Conservation (phyloP, 2,329 filamentous ascomycete genomes). For the Lithohypha guttulata region DNA sequence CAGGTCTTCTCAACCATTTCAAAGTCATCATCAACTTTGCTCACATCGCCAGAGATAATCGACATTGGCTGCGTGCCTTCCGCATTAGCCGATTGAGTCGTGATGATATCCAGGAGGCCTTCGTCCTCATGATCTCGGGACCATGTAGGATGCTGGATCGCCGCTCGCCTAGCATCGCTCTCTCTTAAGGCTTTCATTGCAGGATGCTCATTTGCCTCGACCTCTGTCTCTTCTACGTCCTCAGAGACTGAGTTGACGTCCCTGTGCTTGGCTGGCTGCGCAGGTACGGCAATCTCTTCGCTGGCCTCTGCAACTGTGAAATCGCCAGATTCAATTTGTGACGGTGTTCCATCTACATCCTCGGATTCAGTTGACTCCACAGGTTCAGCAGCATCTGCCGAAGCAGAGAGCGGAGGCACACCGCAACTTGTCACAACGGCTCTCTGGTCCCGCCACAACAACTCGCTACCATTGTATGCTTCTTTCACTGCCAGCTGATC, state of each 20-base stretch:
- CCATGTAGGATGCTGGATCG: conserved; percentile 18
- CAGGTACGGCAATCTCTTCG: neutral
- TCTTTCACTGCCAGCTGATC: conserved; percentile 12
- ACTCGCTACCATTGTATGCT: conserved; percentile 15
- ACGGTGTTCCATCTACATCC: neutral
- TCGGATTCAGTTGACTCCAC: neutral
- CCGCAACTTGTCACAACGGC: too few relatives aligned
- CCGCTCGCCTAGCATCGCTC: neutral
- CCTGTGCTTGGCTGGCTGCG: neutral
- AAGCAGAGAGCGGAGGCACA: neutral
- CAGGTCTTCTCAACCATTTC: conserved; percentile 1
- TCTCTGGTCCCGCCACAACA: conserved; percentile 13
- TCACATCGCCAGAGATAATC: neutral
- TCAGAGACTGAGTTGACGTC: neutral
- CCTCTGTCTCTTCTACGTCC: conserved; percentile 1
- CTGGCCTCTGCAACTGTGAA: neutral
- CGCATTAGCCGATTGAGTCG: conserved; percentile 12
- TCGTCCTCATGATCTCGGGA: conserved; percentile 13
- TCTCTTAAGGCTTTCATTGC: conserved; percentile 4
- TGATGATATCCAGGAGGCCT: conserved; percentile 18
- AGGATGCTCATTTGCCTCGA: conserved; percentile 1
- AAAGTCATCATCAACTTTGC: neutral
- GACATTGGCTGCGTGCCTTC: neutral
- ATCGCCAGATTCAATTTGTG: neutral
- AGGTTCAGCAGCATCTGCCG: neutral